Evolutionary conservation across 2,329 filamentous ascomycete genomes (phyloP).

Genomic region (Calycina marina): DNA sequence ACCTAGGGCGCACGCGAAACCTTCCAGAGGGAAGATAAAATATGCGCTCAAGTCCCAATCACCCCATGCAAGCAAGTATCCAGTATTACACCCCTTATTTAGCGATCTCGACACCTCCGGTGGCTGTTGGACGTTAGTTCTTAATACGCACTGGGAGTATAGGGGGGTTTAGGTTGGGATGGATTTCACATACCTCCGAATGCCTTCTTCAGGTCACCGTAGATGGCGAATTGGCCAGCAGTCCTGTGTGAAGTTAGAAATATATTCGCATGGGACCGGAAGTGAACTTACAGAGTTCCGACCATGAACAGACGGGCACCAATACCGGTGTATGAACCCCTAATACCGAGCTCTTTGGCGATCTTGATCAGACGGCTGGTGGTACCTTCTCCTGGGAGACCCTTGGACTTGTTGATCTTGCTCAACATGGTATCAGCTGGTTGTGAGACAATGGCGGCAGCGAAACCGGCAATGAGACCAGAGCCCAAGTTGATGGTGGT

Average conservation of each 20-base stretch:
- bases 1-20: background rate
- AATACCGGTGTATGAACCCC: conserved; percentile 67
- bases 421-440: conserved; percentile 87
- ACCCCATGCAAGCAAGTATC: conserved; percentile 2
- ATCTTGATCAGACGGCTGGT: conserved; percentile 75
- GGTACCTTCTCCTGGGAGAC: conserved; percentile 73
- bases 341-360: conserved; percentile 67
- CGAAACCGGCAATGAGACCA: conserved; percentile 70
- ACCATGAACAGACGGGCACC: conserved; percentile 63
- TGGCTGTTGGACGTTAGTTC: conserved; percentile 20
- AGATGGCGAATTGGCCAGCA: conserved; percentile 75
- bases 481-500: conserved; percentile 70
- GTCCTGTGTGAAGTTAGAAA: background rate
- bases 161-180: background rate
- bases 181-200: conserved; percentile 29
- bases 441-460: conserved; percentile 75
- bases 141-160: background rate
- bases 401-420: conserved; percentile 95
- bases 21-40: too few relatives aligned
- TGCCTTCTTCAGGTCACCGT: conserved; percentile 58
- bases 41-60: conserved; percentile 2
- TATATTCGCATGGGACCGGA: background rate
- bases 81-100: conserved; percentile 20
- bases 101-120: conserved; percentile 63
- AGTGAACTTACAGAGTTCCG: conserved; percentile 14